Conservation (phyloP, 2,329 filamentous ascomycete species). For the Botryosphaeria agaves region DNA sequence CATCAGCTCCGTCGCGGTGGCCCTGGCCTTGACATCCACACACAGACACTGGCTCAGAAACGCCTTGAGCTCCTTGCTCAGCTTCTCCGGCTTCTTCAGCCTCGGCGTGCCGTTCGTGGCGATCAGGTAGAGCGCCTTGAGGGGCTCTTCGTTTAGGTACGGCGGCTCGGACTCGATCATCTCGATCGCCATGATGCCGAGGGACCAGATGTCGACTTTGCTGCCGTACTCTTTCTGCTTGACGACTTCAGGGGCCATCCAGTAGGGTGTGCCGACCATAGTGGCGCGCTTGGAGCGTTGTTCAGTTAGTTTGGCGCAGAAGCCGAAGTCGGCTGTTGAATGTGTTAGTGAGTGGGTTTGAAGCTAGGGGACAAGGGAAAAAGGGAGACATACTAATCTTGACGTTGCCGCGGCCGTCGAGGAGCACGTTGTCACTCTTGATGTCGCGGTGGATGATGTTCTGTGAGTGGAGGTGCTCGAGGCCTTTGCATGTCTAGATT, state of each 20-base stretch:
- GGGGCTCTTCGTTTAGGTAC: constrained; percentile 92
- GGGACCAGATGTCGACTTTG: constrained; percentile 97
- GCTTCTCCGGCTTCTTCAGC: constrained; percentile 94
- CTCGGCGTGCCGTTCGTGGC: constrained; percentile 94
- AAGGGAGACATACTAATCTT: constrained; percentile 65
- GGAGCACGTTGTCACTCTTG: constrained; percentile 95
- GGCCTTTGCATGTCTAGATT: constrained; percentile 72
- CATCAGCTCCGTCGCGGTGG: constrained; percentile 77
- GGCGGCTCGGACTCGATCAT: constrained; percentile 99
- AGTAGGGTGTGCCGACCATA: constrained; percentile 98
- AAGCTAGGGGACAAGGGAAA: not conserved
- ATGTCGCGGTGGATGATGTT: constrained; percentile 99
- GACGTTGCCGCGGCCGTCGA: constrained; percentile 87
- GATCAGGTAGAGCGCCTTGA: constrained; percentile 94
- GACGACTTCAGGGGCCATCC: constrained; percentile 99
- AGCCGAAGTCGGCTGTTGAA: constrained; percentile 78
- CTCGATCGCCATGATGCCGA: constrained; percentile 99
- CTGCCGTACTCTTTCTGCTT: constrained; percentile 98
- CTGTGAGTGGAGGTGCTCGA: constrained; percentile 87
- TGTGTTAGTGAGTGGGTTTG: not conserved
- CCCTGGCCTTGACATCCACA: constrained; percentile 88
- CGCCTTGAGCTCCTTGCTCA: constrained; percentile 93
- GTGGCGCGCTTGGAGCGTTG: constrained; percentile 93
- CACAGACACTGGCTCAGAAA: constrained; percentile 94
- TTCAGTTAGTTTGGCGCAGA: constrained; percentile 96